Evolutionary conservation across 371 early-diverging fungal species (phyloP), one percentile per base, ranked within the genome.

Genomic region (Mortierella sp.): DNA sequence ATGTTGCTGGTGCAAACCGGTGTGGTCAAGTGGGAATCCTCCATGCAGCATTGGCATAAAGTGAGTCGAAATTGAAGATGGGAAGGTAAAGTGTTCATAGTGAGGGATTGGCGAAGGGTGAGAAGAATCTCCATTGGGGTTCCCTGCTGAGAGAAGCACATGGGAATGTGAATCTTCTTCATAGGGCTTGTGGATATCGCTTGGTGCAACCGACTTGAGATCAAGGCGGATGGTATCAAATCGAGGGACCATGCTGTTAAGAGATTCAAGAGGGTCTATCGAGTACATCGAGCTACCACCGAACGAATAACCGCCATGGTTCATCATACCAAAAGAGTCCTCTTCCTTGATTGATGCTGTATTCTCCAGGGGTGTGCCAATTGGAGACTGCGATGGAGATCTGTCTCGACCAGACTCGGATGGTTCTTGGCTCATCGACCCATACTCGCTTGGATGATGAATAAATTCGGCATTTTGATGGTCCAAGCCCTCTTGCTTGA

Each of bases 41-140:
- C 65, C 60, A 6, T 67, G 68, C 43, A 79, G n/a, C 62, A 79
- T 71, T 14, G 79, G 79, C 79, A 79, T 79, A 49, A 79, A 79
- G 28, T 79, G 79, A 12, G 79, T 79, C 43, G 79, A 79, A 55
- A 79, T 79, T 5, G 79, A 79, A 1, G 79, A 51, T 3, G 79
- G 79, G 49, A 79, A 74, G 6, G 75, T 55, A 40, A 79, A 79
- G 3, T 70, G 74, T 45, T 75, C 75, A 39, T 79, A 79, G 37
- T 79, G 79, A 20, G 74, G 75, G 55, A 79, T 74, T 10, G 79
- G 75, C n/a, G 79, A 74, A 2, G 79, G 69, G n/a, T 79, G 74
- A 9, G 79, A 64, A 5, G 79, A 79, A 5, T 71, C 79, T 18
- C 64, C 68, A n/a, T 74, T 74, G 22, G 71, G 68, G 37, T 66